A percentile compares a stretch with the other conserved stretches of the same genome.
Conservation (phyloP, 2,329 filamentous ascomycete genomes). For the Pezicula neosporulosa region DNA sequence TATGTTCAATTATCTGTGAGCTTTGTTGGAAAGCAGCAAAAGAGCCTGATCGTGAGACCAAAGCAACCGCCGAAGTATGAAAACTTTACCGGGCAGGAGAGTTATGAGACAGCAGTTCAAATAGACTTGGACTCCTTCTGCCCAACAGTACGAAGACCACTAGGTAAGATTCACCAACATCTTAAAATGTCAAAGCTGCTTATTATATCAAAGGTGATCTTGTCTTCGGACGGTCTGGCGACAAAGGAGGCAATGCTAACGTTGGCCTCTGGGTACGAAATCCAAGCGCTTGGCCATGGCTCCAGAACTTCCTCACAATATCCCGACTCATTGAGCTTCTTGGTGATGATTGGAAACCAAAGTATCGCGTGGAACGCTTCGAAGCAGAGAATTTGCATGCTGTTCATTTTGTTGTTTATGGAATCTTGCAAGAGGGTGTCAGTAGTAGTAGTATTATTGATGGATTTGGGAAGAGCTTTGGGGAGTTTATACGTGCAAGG, state of each 20-base stretch:
- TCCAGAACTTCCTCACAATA: not conserved
- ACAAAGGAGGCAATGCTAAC: slow-evolving; percentile 33
- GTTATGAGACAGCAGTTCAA: no score
- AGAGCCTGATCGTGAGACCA: no score
- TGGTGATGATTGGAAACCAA: not conserved
- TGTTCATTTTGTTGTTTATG: not conserved
- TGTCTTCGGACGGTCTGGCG: slow-evolving; percentile 29
- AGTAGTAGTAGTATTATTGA: slow-evolving; percentile 10
- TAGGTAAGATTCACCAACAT: no score
- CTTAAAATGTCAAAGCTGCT: slow-evolving; percentile 7
- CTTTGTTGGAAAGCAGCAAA: no score
- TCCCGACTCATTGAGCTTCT: not conserved
- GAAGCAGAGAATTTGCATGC: not conserved
- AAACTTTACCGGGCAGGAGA: no score
- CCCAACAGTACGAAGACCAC: no score
- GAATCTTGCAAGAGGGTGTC: slow-evolving; percentile 27
- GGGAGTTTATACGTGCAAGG: slow-evolving; percentile 12
- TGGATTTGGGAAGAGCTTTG: slow-evolving; percentile 13
- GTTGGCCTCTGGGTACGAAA: slow-evolving; percentile 30
- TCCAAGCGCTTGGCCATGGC: not conserved
- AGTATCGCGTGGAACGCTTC: not conserved
- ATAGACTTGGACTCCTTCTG: no score
- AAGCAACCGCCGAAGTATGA: no score
- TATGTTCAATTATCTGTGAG: no score
- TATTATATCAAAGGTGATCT: slow-evolving; percentile 9